Base-by-base conservation (phyloP, 2,329 filamentous ascomycete species). In the Stylonectria norvegica region DNA sequence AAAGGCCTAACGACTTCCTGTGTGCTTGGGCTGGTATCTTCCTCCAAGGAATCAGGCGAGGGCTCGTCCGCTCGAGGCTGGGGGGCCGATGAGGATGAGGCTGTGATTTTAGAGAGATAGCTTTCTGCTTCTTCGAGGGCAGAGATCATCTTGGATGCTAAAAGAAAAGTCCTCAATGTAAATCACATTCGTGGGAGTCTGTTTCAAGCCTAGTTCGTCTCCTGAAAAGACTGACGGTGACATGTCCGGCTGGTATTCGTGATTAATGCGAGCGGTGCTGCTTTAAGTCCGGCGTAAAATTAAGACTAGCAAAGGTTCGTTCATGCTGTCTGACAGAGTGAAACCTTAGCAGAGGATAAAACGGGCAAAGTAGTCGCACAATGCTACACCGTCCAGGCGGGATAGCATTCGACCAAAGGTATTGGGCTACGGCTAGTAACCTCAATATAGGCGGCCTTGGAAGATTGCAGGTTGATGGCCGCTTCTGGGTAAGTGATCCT, bases 401-500 rank as follows among this genome's bases (percentile, higher is more conserved):
- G 34, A 37, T 1, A n/a, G n/a, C n/a, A n/a, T n/a, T n/a, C n/a
- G n/a, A n/a, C n/a, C n/a, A n/a, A n/a, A n/a, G n/a, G n/a, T 12
- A 71, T 53, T 0, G 53, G 48, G 0, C 45, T 50, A 3, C 56
- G 57, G 0, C 58, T 53, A 9, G 58, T 49, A 3, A 66, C 36
- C 3, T 49, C 34, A 1, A 68, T 48, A 0, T 43, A 34, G 2
- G 49, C 50, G 15, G 58, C 48, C 5, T 46, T 53, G 5, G 53
- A 40, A 4, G 46, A 45, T 39, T 62, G 51, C 2, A 69, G 45
- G 2, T 43, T 54, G 5, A 67, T 48, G 2, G 39, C 39, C 2
- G 63, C 61, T 4, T 48, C 36, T 2, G 67, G 65, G 38, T 70
- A 71, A 0, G 56, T 52, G 12, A 56, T 40, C 7, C 40, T 40